phyloP scores from a whole-genome alignment of 306 rosid species.

The Medicago arabica region DNA sequence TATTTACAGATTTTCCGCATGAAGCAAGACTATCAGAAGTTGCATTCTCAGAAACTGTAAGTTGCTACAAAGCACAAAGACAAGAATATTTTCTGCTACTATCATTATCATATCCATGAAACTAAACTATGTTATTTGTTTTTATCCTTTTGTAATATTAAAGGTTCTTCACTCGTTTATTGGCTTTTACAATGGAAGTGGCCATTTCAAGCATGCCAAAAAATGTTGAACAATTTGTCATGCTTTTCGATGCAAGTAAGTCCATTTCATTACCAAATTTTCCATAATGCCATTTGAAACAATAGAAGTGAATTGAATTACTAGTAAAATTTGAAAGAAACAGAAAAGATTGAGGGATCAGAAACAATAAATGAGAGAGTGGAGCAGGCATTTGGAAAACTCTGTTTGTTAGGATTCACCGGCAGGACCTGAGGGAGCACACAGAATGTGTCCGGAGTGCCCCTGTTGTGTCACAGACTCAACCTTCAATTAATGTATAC shows the following conservation, averaged over 20 bases:
- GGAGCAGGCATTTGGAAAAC: conserved; percentile 36
- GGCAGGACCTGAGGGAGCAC: conserved; percentile 39
- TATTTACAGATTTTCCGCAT: conserved; percentile 77
- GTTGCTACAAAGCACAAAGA: conserved; percentile 35
- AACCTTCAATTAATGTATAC: conserved; percentile 34
- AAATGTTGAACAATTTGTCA: conserved; percentile 76
- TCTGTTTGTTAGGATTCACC: conserved; percentile 39
- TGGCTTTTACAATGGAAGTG: conserved; percentile 92
- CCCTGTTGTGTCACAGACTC: conserved; percentile 60
- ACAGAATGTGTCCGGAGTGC: conserved; percentile 82
- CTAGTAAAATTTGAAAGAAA: conserved; percentile 1
- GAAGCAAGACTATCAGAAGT: conserved; percentile 90
- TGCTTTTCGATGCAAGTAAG: conserved; percentile 94
- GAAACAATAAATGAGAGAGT: conserved; percentile 32
- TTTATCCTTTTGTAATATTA: not conserved
- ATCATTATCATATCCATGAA: not conserved
- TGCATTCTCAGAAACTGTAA: conserved; percentile 93
- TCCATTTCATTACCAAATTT: not conserved
- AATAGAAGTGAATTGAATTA: not conserved
- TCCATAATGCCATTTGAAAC: conserved; percentile 24
- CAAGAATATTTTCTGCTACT: not conserved
- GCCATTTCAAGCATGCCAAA: conserved; percentile 89
- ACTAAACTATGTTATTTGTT: not conserved
- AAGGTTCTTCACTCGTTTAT: conserved; percentile 85
- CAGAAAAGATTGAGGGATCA: conserved; percentile 38